Base-by-base conservation (phyloP, 106 monocot species). In the Gastrodia elata region DNA sequence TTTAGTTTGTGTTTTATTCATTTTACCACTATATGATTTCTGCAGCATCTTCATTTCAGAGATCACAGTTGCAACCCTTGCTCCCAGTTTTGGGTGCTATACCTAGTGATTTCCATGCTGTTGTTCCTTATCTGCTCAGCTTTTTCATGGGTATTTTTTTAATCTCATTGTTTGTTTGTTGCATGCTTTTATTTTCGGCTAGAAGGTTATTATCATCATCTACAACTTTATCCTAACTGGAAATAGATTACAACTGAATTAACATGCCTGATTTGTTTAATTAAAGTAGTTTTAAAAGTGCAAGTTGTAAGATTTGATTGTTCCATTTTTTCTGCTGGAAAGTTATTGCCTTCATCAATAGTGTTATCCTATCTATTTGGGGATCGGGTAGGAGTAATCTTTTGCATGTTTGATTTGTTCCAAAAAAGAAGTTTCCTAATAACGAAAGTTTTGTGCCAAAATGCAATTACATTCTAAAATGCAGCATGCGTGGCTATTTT, bases 81-180 rank as follows among this genome's bases (percentile, higher is more conserved):
- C 38, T 91, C 16, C 94, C 94, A 71, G 4, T 86, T 15, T 49
- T 94, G 79, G 86, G 86, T 65, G 75, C 72, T 39, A 41, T 88
- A 74, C 94, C 90, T 65, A 72, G 77, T 38, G 77, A 91, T 26
- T 64, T 94, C 73, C 84, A 94, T 43, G 4, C 81, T 38, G 71
- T 81, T 55, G 79, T 91, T 71, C 94, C 94, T 26, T 94, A 91
- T 76, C 30, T 84, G 13, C 86, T 94, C 68, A 91, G 94, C 80
- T 86, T 84, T 39, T 28, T 83, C 26, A 83, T 94, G 88, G 91
- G 94, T 91, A 84, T 56, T 4, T 56, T 8, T 36, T 67, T 38
- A 36, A 37, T 67, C 67, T 67, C 8, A 67, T 32, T 61, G 30
- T 28, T 32, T 20, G 6, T 61, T 9, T 28, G 10, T 37, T 67